Evolutionary conservation across 148 eudicot species (phyloP).

Genomic region (Hydrangea macrophylla): DNA sequence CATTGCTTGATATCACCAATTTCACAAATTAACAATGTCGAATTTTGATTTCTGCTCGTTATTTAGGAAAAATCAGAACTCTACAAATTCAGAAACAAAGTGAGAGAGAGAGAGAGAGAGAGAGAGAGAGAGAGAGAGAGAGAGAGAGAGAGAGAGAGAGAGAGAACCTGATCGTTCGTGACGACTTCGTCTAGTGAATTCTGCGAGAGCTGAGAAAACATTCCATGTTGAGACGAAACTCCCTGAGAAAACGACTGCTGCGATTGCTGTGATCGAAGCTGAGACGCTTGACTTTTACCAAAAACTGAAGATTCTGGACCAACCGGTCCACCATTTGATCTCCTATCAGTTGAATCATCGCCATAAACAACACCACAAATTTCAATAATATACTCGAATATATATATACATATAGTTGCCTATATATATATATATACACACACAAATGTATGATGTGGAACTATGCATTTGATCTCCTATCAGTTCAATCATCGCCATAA

Average conservation of each 20-base stretch:
- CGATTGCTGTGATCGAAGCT: slow-evolving; percentile 55
- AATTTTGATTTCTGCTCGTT: neutral
- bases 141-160: neutral
- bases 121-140: slow-evolving; percentile 16
- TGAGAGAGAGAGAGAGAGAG: slow-evolving; percentile 19
- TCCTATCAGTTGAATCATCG: slow-evolving; percentile 45
- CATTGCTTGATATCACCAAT: neutral
- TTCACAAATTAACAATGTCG: neutral
- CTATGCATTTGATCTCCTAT: slow-evolving; percentile 46
- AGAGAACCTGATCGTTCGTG: slow-evolving; percentile 49
- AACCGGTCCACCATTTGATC: slow-evolving; percentile 30
- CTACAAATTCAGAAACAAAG: slow-evolving; percentile 3
- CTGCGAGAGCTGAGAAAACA: slow-evolving; percentile 84
- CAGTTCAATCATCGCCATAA: slow-evolving; percentile 16
- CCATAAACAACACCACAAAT: neutral
- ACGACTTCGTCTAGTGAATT: slow-evolving; percentile 60
- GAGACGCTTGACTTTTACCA: slow-evolving; percentile 40
- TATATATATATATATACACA: neutral
- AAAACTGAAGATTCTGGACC: slow-evolving; percentile 41
- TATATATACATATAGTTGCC: too few relatives aligned
- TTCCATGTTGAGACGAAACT: slow-evolving; percentile 73
- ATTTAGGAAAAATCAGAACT: neutral
- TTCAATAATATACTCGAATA: too few relatives aligned
- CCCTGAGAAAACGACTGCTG: slow-evolving; percentile 89
- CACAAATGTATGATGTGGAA: neutral